Evolutionary conservation across 2,329 filamentous ascomycete species (phyloP), one percentile per base, ranked within the genome.

Genomic region (Anthostomella pinea): DNA sequence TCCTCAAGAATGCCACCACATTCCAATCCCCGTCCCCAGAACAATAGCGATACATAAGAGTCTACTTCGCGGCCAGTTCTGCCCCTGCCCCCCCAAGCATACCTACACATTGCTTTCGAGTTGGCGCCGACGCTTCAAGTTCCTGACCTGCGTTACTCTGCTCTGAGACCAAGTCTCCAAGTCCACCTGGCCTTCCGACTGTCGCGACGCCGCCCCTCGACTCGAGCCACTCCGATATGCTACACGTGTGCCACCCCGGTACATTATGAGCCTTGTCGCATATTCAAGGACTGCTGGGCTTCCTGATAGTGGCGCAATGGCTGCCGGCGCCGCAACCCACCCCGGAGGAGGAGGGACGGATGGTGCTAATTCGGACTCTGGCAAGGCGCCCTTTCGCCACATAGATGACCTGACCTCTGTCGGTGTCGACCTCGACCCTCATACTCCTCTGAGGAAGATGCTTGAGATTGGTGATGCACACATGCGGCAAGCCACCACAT

Each of bases 401-500:
- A 71, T 79, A 48, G 68, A 76, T 42, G 75, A 79, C 51, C 58
- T 78, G 24, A 64, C 69, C 16, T 66, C 64, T 11, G 63, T 68
- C 23, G 60, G 62, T 11, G 63, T 66, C 38, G 68, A 75, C 22
- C 57, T 77, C 42, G 67, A 75, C 40, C 50, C 60, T 26, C 63
- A 71, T 41, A 68, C 69, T 39, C 73, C 74, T 11, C 66, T 79
- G 42, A 72, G 70, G 38, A 74, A 66, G 46, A 57, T 81, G 23
- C 61, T 83, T 10, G 69, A 73, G 28, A 57, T 63, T 26, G 77
- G 72, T 34, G 72, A 83, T 51, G 54, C 58, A 15, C 68, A 70
- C 30, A 67, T 81, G 41, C 70, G 71, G 42, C 72, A 77, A 51
- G 83, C 86, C 23, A 75, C 80, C 45, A 76, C 74, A 34, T 69